These are phyloP conservation scores for Babesia ovata DNA, from an alignment of 169 alveolate genomes.

Conservation along the genomic window DNA sequence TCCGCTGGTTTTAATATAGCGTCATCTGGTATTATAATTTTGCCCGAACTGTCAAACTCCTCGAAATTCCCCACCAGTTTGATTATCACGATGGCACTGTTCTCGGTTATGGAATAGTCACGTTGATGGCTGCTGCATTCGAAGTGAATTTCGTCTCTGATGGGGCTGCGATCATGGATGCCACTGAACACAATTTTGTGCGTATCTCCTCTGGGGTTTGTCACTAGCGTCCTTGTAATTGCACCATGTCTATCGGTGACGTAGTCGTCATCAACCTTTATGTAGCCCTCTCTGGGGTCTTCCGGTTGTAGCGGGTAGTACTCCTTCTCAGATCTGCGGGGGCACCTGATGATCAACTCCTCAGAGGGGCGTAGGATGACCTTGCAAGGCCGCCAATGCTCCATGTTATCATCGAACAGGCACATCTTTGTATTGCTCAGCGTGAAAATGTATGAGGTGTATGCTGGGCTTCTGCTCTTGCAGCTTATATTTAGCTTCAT, in stretches of 20 bases:
- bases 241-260: constrained; percentile 21
- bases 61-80: constrained; percentile 34
- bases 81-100: constrained; percentile 17
- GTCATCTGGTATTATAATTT: background rate
- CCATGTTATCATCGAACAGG: constrained; percentile 10
- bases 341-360: constrained; percentile 7
- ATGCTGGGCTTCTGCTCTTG: background rate
- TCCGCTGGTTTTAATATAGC: constrained; percentile 5
- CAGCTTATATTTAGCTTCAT: constrained; percentile 13
- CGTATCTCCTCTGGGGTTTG: background rate
- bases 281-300: constrained; percentile 21
- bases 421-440: constrained; percentile 12
- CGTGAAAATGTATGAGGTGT: constrained; percentile 23
- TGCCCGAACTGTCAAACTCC: constrained; percentile 1
- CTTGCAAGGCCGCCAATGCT: constrained; percentile 31
- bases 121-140: constrained; percentile 10
- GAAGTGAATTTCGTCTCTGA: constrained; percentile 35
- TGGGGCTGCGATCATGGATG: constrained; percentile 12
- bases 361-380: constrained; percentile 33
- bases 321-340: constrained; percentile 22
- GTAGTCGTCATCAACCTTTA: constrained; percentile 23
- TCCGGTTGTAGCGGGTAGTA: constrained; percentile 13
- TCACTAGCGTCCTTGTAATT: background rate
- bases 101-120: constrained; percentile 6
- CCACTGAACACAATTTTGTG: constrained; percentile 30